phyloP scores from a whole-genome alignment of 768 basidiomycete species.

The Ramaria rubella region DNA sequence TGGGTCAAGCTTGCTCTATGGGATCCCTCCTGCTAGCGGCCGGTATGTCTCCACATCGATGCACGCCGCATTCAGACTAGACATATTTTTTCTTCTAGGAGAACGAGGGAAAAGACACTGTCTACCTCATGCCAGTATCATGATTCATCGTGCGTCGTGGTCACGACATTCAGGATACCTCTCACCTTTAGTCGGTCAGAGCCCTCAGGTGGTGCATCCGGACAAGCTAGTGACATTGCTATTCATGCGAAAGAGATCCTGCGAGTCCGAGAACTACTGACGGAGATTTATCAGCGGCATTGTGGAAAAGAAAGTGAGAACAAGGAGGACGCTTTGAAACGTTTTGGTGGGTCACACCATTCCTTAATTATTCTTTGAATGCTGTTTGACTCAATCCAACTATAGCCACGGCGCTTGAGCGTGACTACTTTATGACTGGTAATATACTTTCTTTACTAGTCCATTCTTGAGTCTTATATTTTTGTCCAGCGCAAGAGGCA shows the following conservation, averaged over 20 bases:
- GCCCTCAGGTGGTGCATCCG: conserved; percentile 92
- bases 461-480: background rate
- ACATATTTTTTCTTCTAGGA: conserved; percentile 31
- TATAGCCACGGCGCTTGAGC: conserved; percentile 80
- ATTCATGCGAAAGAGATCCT: conserved; percentile 96
- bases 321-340: conserved; percentile 53
- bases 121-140: conserved; percentile 90
- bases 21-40: conserved; percentile 89
- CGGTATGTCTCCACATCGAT: conserved; percentile 32
- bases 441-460: background rate
- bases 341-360: conserved; percentile 59
- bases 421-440: conserved; percentile 91
- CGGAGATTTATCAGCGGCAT: conserved; percentile 84
- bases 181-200: conserved; percentile 43
- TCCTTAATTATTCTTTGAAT: conserved; percentile 10
- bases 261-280: conserved; percentile 75
- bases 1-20: conserved; percentile 95
- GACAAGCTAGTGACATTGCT: conserved; percentile 95
- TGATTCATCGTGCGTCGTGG: conserved; percentile 86
- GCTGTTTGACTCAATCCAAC: conserved; percentile 14
- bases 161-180: background rate
- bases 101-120: conserved; percentile 88
- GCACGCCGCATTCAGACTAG: conserved; percentile 15
- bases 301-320: conserved; percentile 65
- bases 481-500: conserved; percentile 67